Evolutionary conservation across 371 early-diverging fungal genomes (phyloP), one percentile per base, ranked within the genome.

Genomic region (Phascolomyces articulosus): DNA sequence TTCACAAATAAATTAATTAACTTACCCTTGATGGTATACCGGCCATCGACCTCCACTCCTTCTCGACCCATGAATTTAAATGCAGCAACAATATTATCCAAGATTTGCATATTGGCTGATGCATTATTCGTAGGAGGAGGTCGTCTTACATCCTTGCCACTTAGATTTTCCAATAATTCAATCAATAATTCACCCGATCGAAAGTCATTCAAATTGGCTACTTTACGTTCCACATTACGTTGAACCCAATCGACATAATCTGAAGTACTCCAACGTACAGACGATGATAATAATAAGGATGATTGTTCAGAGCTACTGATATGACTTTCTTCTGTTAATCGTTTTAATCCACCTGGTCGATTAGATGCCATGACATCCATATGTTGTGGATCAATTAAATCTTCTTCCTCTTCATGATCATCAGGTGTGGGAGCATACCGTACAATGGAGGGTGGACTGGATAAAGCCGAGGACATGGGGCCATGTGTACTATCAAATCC

Each of bases 221-320:
- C 23, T 56, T 71, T 57, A 18, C 29, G 40, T 31, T 60, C 65
- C 18, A 87, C 62, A 44, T 77, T 58, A 4, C 71, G 69, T 63
- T 89, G 86, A 48, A 89, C 73, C 89, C 89, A 89, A 11, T 72
- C 66, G 15, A 86, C 54, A 49, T 83, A 86, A 23, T 80, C 78
- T n/a, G 68, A 68, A 20, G 73, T 70, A 34, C 59, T 41, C 73
- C 73, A 73, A n/a, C n/a, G n/a, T 13, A 56, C 21, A n/a, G n/a
- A n/a, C n/a, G n/a, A n/a, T n/a, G n/a, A n/a, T n/a, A n/a, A n/a
- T n/a, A n/a, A n/a, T n/a, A n/a, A n/a, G n/a, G n/a, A n/a, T 8
- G 59, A 44, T 38, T 57, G 28, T 18, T 34, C 31, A 4, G 23
- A 24, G 18, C 26, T 48, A 57, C 49, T 57, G 13, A 49, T 3